phyloP scores from a whole-genome alignment of 164 flowering plant species.

The Chloranthus sessilifolius region DNA sequence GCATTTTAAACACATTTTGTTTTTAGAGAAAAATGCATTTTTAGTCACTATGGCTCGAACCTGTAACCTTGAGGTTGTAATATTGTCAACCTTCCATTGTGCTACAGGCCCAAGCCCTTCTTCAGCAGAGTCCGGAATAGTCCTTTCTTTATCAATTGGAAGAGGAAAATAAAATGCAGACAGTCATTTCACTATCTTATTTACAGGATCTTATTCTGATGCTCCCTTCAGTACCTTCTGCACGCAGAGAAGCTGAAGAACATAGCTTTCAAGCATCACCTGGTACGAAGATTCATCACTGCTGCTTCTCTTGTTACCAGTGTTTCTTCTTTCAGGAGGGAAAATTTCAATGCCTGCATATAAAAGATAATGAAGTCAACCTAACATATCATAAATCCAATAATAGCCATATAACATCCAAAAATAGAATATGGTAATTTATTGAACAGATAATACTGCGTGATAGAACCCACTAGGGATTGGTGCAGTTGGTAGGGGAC shows the following conservation, averaged over 20 bases:
- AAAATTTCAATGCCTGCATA: conserved; percentile 15
- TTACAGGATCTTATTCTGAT: conserved; percentile 16
- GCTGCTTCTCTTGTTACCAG: background rate
- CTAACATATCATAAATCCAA: no score
- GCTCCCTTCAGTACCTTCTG: conserved; percentile 36
- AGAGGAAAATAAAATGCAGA: background rate
- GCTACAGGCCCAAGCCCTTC: no score
- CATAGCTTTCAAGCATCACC: conserved; percentile 48
- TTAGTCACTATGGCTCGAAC: no score
- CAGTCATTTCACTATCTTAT: conserved; percentile 17
- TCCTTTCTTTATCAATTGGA: background rate
- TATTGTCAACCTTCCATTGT: no score
- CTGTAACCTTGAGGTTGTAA: no score
- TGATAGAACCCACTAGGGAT: no score
- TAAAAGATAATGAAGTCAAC: background rate
- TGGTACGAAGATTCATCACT: conserved; percentile 18
- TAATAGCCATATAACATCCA: background rate
- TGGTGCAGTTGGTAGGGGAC: no score
- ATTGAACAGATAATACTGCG: no score
- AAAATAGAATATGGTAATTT: background rate
- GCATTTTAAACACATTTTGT: no score
- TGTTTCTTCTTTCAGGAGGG: conserved; percentile 10
- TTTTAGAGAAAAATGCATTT: no score
- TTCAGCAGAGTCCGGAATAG: no score
- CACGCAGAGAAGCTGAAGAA: conserved; percentile 47